Base-by-base conservation (phyloP, 1,284 basidiomycete species). In the Laetiporus sulphureus region DNA sequence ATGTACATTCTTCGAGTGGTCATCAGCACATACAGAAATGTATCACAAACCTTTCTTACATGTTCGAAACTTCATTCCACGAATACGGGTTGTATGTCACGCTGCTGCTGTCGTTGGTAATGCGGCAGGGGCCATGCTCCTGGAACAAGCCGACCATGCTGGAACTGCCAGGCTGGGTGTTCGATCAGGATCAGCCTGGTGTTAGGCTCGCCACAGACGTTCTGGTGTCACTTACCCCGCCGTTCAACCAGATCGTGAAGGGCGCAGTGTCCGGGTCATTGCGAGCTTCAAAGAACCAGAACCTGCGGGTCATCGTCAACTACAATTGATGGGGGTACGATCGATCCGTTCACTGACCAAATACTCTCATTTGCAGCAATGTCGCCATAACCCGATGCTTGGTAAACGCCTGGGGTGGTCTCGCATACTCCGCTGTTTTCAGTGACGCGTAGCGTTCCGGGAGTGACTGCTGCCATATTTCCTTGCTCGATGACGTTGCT, bases 71-170 rank as follows among this genome's bases (percentile, higher is more conserved):
- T 46, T 73, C 74, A 60, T 79, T 83, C 80, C 81, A 85, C 0
- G 77, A 75, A 51, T 65, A 73, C 0, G 75, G 75, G 52, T 85
- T 83, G 43, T 69, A 56, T 10, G 64, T 64, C 16, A 78, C 72
- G 22, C 67, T 61, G 1, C 59, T 66, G 44, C 69, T 75, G 45
- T 80, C 75, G 44, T 77, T 77, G 25, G 66, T 74, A 43, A 81
- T 76, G 13, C 72, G 67, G 56, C 81, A 84, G 3, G 82, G 77
- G 0, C 78, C 77, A 35, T 72, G 63, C 53, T 80, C 81, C 49
- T 83, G 79, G 53, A 84, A 71, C 13, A 84, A 64, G 12, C 81
- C 81, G 32, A 82, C 72, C 75, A 82, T 80, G 41, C 73, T 77
- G 4, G 75, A 81, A 49, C 72, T 76, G 46, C 80, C 82, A 7